phyloP scores from a whole-genome alignment of 805 yeast genomes.

The Hermanozyma aechmeae region DNA sequence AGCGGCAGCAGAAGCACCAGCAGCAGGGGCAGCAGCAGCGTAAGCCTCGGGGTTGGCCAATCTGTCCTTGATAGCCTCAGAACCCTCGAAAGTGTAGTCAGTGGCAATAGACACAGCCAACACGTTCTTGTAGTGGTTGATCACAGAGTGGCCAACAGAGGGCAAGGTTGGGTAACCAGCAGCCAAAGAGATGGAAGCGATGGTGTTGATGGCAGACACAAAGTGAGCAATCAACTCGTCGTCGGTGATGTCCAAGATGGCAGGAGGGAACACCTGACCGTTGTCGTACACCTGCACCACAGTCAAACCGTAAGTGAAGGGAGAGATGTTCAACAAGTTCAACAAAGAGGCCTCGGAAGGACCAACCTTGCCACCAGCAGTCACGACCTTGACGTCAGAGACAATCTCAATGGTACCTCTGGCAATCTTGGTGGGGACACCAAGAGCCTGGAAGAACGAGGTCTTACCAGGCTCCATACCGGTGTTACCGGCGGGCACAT shows the following conservation, averaged over 20 bases:
- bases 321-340: constrained; percentile 99
- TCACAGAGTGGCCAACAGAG: constrained; percentile 96
- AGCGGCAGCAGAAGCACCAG: constrained; percentile 63
- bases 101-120: constrained; percentile 86
- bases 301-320: constrained; percentile 97
- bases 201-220: constrained; percentile 83
- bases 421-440: constrained; percentile 99
- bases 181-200: constrained; percentile 95
- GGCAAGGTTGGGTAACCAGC: constrained; percentile 99
- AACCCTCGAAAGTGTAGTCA: constrained; percentile 94
- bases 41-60: constrained; percentile 99
- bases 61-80: constrained; percentile 98
- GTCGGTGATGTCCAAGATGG: constrained; percentile 96
- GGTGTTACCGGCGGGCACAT: constrained; percentile 98
- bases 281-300: constrained; percentile 96
- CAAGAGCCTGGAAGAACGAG: constrained; percentile 99
- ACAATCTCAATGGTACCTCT: constrained; percentile 99
- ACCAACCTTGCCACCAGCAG: constrained; percentile 83
- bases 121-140: constrained; percentile 99
- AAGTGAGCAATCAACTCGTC: constrained; percentile 92
- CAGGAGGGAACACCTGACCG: constrained; percentile 96
- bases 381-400: constrained; percentile 92
- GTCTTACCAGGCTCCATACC: constrained; percentile 99
- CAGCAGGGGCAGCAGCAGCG: constrained; percentile 98
- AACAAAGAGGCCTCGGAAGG: constrained; percentile 98